Percentiles rank a stretch among this genome's conserved stretches.
phyloP scores from a whole-genome alignment of 2,329 filamentous ascomycete genomes.

The Coniochaeta ligniaria region DNA sequence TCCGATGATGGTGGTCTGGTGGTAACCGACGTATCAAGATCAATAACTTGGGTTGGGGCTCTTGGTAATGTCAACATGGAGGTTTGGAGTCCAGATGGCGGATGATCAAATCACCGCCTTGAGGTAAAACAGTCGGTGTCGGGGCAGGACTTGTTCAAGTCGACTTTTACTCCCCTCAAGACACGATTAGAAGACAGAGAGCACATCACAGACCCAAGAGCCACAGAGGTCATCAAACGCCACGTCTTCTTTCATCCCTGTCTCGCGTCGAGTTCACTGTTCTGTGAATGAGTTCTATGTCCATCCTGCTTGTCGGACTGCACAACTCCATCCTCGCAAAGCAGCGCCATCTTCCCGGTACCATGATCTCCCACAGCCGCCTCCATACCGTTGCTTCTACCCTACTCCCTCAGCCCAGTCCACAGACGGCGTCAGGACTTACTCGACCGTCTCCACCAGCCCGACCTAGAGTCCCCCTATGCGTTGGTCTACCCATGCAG shows the following conservation, averaged over 20 bases:
- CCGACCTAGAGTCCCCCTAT: neutral
- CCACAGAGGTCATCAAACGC: neutral
- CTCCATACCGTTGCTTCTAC: neutral
- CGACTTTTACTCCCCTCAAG: neutral
- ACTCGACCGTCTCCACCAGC: neutral
- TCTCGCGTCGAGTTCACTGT: neutral
- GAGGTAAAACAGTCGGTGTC: too few relatives aligned
- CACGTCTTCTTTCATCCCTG: neutral
- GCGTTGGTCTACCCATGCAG: slow-evolving; percentile 1
- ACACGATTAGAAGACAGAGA: neutral
- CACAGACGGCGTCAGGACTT: neutral
- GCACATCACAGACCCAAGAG: neutral
- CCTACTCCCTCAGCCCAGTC: neutral
- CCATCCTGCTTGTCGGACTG: neutral
- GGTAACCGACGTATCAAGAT: too few relatives aligned
- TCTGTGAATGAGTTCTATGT: neutral
- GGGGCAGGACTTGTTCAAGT: neutral
- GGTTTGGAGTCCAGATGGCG: too few relatives aligned
- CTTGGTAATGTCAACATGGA: too few relatives aligned
- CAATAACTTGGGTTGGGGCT: too few relatives aligned
- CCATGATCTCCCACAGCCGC: neutral
- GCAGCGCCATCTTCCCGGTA: neutral
- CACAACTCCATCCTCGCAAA: neutral
- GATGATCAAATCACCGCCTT: too few relatives aligned
- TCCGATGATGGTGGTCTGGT: too few relatives aligned